Conservation (phyloP, 208 protist species). For the Crithidia bombi region DNA sequence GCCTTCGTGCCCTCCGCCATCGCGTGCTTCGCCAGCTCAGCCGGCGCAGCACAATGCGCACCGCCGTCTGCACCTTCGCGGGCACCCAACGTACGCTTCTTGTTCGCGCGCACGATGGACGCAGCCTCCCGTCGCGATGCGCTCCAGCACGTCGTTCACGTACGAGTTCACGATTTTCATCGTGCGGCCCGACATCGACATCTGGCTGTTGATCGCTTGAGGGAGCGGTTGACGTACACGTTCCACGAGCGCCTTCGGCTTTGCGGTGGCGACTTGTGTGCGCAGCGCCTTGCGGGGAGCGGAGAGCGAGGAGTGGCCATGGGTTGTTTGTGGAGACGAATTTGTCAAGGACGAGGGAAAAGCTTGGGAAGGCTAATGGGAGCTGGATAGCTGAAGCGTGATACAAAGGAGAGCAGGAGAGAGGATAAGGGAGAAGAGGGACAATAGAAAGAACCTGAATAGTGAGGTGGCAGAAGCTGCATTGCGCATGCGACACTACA, state of each 20-base stretch:
- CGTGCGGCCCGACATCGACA: constrained; percentile 94
- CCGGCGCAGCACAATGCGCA: too few species aligned
- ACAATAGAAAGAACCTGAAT: too few species aligned
- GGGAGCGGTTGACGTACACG: constrained; percentile 89
- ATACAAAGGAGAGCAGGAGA: background rate
- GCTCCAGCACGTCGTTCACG: constrained; percentile 98
- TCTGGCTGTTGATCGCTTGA: constrained; percentile 97
- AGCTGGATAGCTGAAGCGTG: background rate
- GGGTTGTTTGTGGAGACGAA: background rate
- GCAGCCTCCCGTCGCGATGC: constrained; percentile 86
- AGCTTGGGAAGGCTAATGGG: background rate
- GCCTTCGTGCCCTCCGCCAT: too few species aligned
- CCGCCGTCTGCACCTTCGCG: too few species aligned
- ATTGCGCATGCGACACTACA: too few species aligned
- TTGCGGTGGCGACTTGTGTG: too few species aligned
- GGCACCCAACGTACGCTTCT: too few species aligned
- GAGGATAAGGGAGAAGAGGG: too few species aligned
- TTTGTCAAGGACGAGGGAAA: background rate
- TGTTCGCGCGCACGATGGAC: too few species aligned
- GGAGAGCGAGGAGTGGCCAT: constrained; percentile 62
- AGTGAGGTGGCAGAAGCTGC: background rate
- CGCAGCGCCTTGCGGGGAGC: constrained; percentile 38
- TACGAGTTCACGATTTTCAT: constrained; percentile 99
- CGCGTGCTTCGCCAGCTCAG: too few species aligned
- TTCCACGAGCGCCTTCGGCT: too few species aligned